Base-by-base conservation (phyloP, 345 rosid species). In the Lepidium didymum region DNA sequence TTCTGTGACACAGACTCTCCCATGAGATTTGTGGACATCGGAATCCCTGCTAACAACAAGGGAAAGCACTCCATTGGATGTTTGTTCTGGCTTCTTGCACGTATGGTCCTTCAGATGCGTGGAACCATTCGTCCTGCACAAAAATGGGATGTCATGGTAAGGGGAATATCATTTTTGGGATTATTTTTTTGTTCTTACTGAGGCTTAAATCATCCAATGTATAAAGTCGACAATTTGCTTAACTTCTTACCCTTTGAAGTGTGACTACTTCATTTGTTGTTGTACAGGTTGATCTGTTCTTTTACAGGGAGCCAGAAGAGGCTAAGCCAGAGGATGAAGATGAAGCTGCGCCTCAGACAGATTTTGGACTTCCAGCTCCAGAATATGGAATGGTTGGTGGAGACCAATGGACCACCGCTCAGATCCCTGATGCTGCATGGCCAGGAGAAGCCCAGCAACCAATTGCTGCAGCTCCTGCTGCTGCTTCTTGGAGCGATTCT, bases 81-180 rank as follows among this genome's bases (percentile, higher is more conserved):
- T 35, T 82, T 92, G 16, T 92, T 92, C 80, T 90, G 98, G 98
- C 84, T 93, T 45, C 79, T 93, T 71, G 97, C 97, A 10, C 86
- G 97, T 51, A 93, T 93, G 98, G 98, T 93, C 52, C 83, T 86
- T 51, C 97, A 93, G 71, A 93, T 93, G 98, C 97, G 98, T 15
- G 97, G 98, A 44, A 83, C 91, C 50, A 88, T 93, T 70, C 83
- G 83, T 3, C 90, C 83, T 12, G 87, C 86, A 6, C 87, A 79
- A 56, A 85, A 89, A 70, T 87, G 96, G 96, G 93, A 89, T 66
- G 87, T 85, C 51, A 87, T 87, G 96, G 96, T 87, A 84, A 56
- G 68, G 34, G 13, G 25, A 54, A 8, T 7, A 41, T 36, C 43
- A 9, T 60, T 25, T 23, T 6, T 12, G 2, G 3, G 29, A 19